phyloP scores from a whole-genome alignment of 352 stramenopile genomes.

The Pythium monospermum region DNA sequence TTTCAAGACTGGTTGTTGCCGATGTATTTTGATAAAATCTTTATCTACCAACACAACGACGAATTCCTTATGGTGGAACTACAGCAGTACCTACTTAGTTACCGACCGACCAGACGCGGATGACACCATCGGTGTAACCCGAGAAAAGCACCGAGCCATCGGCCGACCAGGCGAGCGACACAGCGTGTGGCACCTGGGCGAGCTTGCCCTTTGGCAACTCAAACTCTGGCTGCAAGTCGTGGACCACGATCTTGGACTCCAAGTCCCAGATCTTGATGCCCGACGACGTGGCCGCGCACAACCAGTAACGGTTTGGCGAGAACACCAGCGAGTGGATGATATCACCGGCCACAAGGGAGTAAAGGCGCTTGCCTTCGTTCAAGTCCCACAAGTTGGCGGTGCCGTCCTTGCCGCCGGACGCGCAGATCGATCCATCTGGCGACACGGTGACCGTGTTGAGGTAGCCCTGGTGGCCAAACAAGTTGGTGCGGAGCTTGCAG shows the following conservation, averaged over 20 bases:
- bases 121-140: slow-evolving; percentile 98
- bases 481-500: slow-evolving; percentile 99
- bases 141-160: slow-evolving; percentile 98
- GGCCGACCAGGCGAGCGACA: slow-evolving; percentile 97
- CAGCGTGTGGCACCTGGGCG: slow-evolving; percentile 93
- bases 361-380: slow-evolving; percentile 99
- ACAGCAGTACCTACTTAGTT: too few relatives aligned
- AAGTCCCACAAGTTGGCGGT: slow-evolving; percentile 99
- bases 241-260: slow-evolving; percentile 98
- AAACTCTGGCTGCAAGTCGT: slow-evolving; percentile 94
- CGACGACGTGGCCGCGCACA: slow-evolving; percentile 97
- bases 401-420: slow-evolving; percentile 99
- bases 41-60: too few relatives aligned
- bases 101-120: slow-evolving; percentile 93
- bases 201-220: slow-evolving; percentile 91
- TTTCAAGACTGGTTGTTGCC: too few relatives aligned
- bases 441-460: slow-evolving; percentile 99
- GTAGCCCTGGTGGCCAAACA: slow-evolving; percentile 99
- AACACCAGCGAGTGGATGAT: slow-evolving; percentile 98
- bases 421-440: slow-evolving; percentile 98
- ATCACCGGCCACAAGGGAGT: slow-evolving; percentile 97
- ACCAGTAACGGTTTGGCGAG: slow-evolving; percentile 99
- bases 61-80: too few relatives aligned
- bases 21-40: too few relatives aligned
- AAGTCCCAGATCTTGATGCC: slow-evolving; percentile 99